These are phyloP conservation scores for Aspergillus sp. DNA, from an alignment of 2,329 filamentous ascomycete species.

Conservation along the genomic window DNA sequence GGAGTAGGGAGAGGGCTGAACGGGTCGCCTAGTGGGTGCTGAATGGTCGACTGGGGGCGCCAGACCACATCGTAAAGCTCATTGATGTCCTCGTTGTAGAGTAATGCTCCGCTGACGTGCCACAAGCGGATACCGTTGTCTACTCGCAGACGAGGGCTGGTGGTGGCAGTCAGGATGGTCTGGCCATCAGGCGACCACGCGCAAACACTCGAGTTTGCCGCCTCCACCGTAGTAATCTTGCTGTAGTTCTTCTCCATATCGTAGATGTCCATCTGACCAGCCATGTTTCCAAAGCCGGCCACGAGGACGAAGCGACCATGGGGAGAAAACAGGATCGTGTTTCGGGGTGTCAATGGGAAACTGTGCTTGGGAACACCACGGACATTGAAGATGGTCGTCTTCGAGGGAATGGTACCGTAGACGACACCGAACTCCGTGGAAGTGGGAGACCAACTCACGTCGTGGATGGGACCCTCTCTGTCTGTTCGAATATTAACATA, in stretches of 20 bases:
- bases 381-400: conserved; percentile 96
- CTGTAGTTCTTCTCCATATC: conserved; percentile 91
- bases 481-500: conserved; percentile 50
- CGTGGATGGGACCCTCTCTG: conserved; percentile 96
- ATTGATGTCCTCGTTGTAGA: conserved; percentile 94
- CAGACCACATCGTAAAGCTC: conserved; percentile 90
- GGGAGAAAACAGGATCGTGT: conserved; percentile 93
- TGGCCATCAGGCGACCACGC: conserved; percentile 96
- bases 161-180: conserved; percentile 96
- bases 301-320: conserved; percentile 90
- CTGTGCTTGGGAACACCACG: conserved; percentile 78
- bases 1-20: conserved; percentile 72
- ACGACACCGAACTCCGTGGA: conserved; percentile 97
- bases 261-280: conserved; percentile 96
- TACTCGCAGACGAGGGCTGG: conserved; percentile 88
- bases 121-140: conserved; percentile 96
- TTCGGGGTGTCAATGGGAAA: conserved; percentile 84
- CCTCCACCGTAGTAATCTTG: conserved; percentile 92
- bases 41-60: conserved; percentile 70
- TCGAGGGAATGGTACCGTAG: conserved; percentile 98
- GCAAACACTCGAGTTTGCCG: conserved; percentile 92
- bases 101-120: conserved; percentile 82
- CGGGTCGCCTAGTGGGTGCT: conserved; percentile 66
- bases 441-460: conserved; percentile 97
- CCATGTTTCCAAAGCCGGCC: conserved; percentile 94